Conservation (phyloP, 2,329 filamentous ascomycete species). For the Fusarium lateritium region DNA sequence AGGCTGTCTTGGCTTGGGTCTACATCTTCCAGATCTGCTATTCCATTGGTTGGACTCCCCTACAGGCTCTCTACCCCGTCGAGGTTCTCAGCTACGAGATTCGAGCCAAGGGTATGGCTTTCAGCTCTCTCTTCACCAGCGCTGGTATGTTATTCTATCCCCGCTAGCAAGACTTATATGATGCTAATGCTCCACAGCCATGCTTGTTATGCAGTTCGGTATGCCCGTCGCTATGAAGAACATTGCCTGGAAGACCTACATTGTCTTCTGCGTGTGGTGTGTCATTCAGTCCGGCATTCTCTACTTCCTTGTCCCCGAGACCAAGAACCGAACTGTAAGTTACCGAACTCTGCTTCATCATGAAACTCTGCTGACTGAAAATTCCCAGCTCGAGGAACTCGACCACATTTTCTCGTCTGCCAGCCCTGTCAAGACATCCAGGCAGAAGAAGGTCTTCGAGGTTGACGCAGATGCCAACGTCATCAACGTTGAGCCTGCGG, state of each 20-base stretch:
- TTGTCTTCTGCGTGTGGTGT: constrained; percentile 64
- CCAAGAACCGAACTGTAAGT: constrained; percentile 60
- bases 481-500: constrained; percentile 35
- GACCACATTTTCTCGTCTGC: constrained; percentile 44
- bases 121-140: constrained; percentile 62
- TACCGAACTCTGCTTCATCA: accelerated
- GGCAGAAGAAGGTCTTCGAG: constrained; percentile 40
- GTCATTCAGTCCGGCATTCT: constrained; percentile 58
- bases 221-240: constrained; percentile 63
- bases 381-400: constrained; percentile 43
- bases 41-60: constrained; percentile 58
- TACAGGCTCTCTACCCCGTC: constrained; percentile 64
- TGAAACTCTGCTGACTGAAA: not conserved
- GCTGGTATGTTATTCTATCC: constrained; percentile 45
- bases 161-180: not conserved
- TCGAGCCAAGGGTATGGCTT: constrained; percentile 70
- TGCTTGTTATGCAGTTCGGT: constrained; percentile 59
- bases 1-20: constrained; percentile 64
- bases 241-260: constrained; percentile 69
- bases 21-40: constrained; percentile 55
- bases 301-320: constrained; percentile 67
- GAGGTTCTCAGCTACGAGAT: constrained; percentile 68
- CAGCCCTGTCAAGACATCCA: constrained; percentile 43
- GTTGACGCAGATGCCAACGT: constrained; percentile 39
- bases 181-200: constrained; percentile 10